A percentile compares a stretch with the other conserved stretches of the same genome.
Conservation (phyloP, 2,329 filamentous ascomycete genomes). For the Aurifilum marmelostoma region DNA sequence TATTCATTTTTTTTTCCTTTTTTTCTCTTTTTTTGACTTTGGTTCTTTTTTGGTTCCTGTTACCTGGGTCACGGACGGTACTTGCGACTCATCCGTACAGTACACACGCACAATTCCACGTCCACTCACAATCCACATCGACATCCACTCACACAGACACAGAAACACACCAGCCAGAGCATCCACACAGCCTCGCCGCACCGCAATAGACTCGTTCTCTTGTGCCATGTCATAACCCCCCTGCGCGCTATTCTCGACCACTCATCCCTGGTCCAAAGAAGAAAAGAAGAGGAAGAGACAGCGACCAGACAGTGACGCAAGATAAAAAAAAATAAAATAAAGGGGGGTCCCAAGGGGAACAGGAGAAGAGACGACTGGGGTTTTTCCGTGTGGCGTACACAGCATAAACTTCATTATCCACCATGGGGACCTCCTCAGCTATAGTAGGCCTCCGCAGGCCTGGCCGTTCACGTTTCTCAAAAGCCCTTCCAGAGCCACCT, state of each 20-base stretch:
- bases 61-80: constrained; percentile 15
- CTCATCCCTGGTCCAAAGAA: not conserved
- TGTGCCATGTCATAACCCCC: constrained; percentile 5
- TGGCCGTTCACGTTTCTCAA: constrained; percentile 61
- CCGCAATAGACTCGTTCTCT: constrained; percentile 1
- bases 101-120: not conserved
- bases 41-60: too few species aligned
- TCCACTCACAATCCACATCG: not conserved
- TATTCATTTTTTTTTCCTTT: too few species aligned
- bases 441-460: constrained; percentile 33
- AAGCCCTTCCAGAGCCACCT: constrained; percentile 58
- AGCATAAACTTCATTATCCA: constrained; percentile 16
- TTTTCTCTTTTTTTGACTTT: not conserved
- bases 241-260: not conserved
- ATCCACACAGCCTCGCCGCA: not conserved
- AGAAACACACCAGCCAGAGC: not conserved
- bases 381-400: constrained; percentile 15
- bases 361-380: not conserved
- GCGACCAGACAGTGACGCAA: not conserved
- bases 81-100: constrained; percentile 6
- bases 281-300: not conserved
- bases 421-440: constrained; percentile 33
- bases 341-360: constrained; percentile 9
- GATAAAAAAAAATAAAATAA: too few species aligned
- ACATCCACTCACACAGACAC: not conserved